These are phyloP conservation scores for Coffea humblotiana DNA, from an alignment of 305 asterid genomes.

Conservation along the genomic window DNA sequence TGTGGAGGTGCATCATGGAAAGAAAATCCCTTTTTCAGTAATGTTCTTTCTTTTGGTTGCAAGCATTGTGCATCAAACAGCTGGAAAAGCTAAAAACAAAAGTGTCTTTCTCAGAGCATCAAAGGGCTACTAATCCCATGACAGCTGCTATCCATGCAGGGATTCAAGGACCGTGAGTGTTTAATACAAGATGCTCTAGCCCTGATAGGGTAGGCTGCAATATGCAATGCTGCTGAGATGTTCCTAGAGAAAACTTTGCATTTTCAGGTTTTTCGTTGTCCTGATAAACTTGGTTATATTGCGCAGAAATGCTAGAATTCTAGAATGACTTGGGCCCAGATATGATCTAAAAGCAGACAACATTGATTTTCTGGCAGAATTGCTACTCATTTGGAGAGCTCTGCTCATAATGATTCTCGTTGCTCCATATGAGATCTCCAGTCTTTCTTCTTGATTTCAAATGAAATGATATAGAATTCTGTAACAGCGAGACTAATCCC, in stretches of 20 bases:
- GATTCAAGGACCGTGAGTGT: not conserved
- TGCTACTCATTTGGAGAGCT: not conserved
- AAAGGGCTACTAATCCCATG: not conserved
- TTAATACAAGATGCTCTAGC: not conserved
- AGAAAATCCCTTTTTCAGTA: not conserved
- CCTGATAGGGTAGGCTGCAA: not conserved
- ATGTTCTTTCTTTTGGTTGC: not conserved
- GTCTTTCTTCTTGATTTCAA: not conserved
- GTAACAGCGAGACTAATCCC: not conserved
- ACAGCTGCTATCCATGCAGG: not conserved
- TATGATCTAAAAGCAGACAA: not conserved
- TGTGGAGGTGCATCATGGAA: not conserved
- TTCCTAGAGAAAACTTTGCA: not conserved
- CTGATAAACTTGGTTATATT: not conserved
- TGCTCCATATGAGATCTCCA: not conserved
- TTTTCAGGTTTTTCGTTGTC: not conserved
- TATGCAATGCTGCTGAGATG: not conserved
- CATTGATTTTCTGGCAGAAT: not conserved
- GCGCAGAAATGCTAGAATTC: not conserved
- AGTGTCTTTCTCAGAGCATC: not conserved
- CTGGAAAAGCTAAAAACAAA: not conserved
- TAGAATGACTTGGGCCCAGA: not conserved
- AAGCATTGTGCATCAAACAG: not conserved
- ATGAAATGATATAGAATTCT: not conserved
- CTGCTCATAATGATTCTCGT: not conserved